Base-by-base conservation (phyloP, 2,329 filamentous ascomycete species). In the Aureobasidium sp. region DNA sequence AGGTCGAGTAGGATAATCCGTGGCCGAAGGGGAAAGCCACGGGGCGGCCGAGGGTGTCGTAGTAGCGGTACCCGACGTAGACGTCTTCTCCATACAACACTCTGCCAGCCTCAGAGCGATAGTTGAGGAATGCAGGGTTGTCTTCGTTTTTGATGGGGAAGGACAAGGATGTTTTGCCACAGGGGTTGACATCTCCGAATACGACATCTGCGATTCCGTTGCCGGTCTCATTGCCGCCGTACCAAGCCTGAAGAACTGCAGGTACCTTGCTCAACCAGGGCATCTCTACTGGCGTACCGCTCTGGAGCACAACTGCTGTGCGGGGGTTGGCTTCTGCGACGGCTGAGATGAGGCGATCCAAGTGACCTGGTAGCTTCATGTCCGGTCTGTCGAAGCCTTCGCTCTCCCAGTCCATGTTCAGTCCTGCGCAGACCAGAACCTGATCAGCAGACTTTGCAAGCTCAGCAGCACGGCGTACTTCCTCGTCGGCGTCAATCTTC, bases 141-240 rank as follows among this genome's bases (percentile, higher is more conserved):
- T 73, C 71, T 59, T 72, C 68, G 56, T 70, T 67, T 24, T 67
- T 64, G 31, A 67, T 79, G 3, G 88, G 88, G 73, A 90, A 90
- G 0, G 86, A 87, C 24, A 91, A 78, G 0, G 88, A 87, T 1
- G 92, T 79, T 72, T 91, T 91, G 15, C 85, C 89, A 64, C 84
- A 86, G 0, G 90, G 90, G 70, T 89, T 91, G 50, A 83, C 81
- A 64, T 86, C 82, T 52, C 89, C 88, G 65, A 90, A 89, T 0
- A 93, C 78, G 1, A 93, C 81, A 66, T 93, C 89, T 0, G 88
- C 89, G 64, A 95, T 87, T 12, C 85, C 86, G 69, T 92, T 91
- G 6, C 90, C 90, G 5, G 87, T 88, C 76, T 94, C 90, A 69
- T 94, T 90, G n/a, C 90, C 90, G 64, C 89, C 88, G 69, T 91